These are phyloP conservation scores for Trypanosoma lewisi DNA, from an alignment of 208 protist species.

Conservation along the genomic window DNA sequence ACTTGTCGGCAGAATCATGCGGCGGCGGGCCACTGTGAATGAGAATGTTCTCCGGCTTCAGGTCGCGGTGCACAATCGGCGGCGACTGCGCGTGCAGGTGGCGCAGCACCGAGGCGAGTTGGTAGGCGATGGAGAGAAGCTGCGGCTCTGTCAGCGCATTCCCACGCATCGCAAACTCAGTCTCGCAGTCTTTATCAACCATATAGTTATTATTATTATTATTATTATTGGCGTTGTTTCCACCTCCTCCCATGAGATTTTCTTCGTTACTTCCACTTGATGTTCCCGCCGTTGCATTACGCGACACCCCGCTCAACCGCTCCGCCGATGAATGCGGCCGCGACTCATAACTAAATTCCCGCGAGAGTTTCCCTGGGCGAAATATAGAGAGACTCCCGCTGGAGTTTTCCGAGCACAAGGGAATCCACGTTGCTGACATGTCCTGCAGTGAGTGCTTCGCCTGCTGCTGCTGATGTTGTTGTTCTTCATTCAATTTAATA, in stretches of 20 bases:
- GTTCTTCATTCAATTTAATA: not conserved
- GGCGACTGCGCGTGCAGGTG: slow-evolving; percentile 64
- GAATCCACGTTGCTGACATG: not conserved
- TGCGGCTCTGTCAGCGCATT: slow-evolving; percentile 71
- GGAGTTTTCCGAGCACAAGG: not conserved
- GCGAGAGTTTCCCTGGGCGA: not conserved
- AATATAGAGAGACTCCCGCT: slow-evolving; percentile 10
- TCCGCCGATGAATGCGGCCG: not conserved
- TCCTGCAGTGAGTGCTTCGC: not conserved
- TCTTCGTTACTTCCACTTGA: not conserved
- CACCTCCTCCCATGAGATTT: not conserved
- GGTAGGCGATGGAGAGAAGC: slow-evolving; percentile 77
- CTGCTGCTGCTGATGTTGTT: not conserved
- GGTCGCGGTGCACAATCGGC: slow-evolving; percentile 65
- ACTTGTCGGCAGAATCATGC: not conserved
- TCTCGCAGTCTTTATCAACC: slow-evolving; percentile 2
- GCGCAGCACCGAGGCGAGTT: slow-evolving; percentile 65
- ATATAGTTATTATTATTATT: not conserved
- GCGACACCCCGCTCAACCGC: not conserved
- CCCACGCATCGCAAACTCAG: slow-evolving; percentile 21
- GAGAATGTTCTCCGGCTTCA: slow-evolving; percentile 80
- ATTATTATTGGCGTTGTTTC: not conserved
- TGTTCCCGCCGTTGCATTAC: not conserved
- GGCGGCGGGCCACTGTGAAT: slow-evolving; percentile 35
- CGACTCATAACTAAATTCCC: not conserved